Conservation (phyloP, 257 asterid genomes). For the Echium plantagineum region DNA sequence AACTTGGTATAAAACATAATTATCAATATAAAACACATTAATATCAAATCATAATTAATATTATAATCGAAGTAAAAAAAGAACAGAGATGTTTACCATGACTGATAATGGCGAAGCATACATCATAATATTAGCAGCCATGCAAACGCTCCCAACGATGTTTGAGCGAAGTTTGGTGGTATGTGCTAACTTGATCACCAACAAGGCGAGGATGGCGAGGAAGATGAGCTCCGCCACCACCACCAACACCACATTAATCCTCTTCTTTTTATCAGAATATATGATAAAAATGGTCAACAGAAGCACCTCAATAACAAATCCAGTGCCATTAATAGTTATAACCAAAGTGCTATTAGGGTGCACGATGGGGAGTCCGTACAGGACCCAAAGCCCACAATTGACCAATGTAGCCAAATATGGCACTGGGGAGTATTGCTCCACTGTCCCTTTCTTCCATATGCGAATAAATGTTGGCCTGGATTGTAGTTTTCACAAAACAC, state of each 20-base stretch:
- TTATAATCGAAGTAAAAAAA: no score
- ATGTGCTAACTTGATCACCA: slow-evolving; percentile 37
- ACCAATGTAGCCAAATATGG: slow-evolving; percentile 73
- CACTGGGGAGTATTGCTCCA: slow-evolving; percentile 66
- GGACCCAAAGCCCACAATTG: slow-evolving; percentile 72
- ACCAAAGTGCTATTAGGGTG: slow-evolving; percentile 68
- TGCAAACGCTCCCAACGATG: slow-evolving; percentile 65
- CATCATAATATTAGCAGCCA: slow-evolving; percentile 66
- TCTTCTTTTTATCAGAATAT: slow-evolving; percentile 33
- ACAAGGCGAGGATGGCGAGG: slow-evolving; percentile 35
- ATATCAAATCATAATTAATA: no score
- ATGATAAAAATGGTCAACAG: slow-evolving; percentile 33
- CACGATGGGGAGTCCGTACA: slow-evolving; percentile 73
- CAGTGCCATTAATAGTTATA: slow-evolving; percentile 61
- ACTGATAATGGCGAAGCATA: slow-evolving; percentile 71
- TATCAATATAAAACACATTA: no score
- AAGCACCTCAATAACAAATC: slow-evolving; percentile 48
- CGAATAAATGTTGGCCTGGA: slow-evolving; percentile 55
- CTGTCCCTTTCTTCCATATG: slow-evolving; percentile 59
- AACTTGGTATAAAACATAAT: no score
- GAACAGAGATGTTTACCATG: slow-evolving; percentile 35
- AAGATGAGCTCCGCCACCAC: slow-evolving; percentile 33
- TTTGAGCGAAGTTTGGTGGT: slow-evolving; percentile 36
- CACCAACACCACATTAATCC: slow-evolving; percentile 24
- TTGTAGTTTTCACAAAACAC: no score